These are phyloP conservation scores for Trapa incisa DNA, from an alignment of 345 rosid species.

Conservation along the genomic window DNA sequence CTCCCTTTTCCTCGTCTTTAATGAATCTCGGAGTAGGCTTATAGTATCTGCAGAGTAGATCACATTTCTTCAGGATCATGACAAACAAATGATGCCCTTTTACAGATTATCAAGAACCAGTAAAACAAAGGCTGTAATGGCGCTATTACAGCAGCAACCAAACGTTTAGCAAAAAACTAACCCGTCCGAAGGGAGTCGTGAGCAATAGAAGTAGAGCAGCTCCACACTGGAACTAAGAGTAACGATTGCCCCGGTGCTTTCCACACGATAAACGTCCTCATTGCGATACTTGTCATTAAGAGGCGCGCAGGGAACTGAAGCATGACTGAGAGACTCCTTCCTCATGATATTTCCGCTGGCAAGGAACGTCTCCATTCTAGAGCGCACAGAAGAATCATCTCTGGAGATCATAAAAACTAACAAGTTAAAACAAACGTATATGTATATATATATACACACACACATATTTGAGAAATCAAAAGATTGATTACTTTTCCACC, in stretches of 20 bases:
- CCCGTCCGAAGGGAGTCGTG: constrained; percentile 84
- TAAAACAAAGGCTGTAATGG: neutral
- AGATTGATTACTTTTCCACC: constrained; percentile 39
- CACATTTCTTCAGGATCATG: neutral
- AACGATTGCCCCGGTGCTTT: constrained; percentile 48
- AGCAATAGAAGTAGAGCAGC: constrained; percentile 68
- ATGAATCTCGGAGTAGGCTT: constrained; percentile 57
- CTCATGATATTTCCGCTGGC: constrained; percentile 64
- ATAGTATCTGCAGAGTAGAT: constrained; percentile 42
- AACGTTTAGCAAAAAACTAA: constrained; percentile 18
- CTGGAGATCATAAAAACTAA: constrained; percentile 16
- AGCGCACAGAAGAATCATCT: constrained; percentile 32
- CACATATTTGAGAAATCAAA: neutral
- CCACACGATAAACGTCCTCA: constrained; percentile 35
- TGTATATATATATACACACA: neutral
- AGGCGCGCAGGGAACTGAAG: constrained; percentile 44
- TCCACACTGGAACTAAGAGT: constrained; percentile 50
- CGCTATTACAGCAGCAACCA: neutral
- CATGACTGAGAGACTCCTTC: constrained; percentile 44
- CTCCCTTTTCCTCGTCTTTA: constrained; percentile 28
- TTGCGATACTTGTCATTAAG: constrained; percentile 19
- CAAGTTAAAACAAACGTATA: neutral
- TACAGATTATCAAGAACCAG: neutral
- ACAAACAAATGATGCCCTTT: neutral
- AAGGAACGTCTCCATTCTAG: constrained; percentile 48